phyloP scores from a whole-genome alignment of 306 rosid genomes.

The Gleditsia sinensis region DNA sequence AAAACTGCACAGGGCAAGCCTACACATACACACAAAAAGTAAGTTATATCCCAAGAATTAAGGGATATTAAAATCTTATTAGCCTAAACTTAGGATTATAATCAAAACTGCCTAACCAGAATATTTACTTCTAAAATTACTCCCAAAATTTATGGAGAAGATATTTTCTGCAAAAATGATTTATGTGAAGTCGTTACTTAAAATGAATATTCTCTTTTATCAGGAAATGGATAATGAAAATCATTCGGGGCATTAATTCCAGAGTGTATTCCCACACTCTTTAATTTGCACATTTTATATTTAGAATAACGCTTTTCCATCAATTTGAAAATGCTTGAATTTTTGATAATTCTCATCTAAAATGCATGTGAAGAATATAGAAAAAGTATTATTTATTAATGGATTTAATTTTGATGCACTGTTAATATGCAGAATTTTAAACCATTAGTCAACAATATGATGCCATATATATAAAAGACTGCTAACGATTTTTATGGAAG shows the following conservation, averaged over 20 bases:
- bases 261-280: not conserved
- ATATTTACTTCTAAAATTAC: no score
- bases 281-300: not conserved
- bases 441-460: not conserved
- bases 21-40: no score
- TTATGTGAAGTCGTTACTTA: not conserved
- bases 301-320: not conserved
- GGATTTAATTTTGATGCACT: not conserved
- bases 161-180: no score
- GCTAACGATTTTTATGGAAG: not conserved
- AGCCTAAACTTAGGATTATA: no score
- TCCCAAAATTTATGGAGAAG: no score
- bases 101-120: no score
- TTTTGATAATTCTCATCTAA: no score
- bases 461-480: not conserved
- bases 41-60: no score
- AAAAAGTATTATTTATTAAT: not conserved
- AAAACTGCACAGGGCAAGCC: no score
- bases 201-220: not conserved
- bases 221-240: not conserved
- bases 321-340: not conserved
- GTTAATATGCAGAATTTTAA: not conserved
- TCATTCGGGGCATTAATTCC: not conserved
- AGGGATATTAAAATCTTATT: no score
- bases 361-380: not conserved